A percentile compares a stretch with the other conserved stretches of the same genome.
Evolutionary conservation across 306 rosid genomes (phyloP).

Genomic region (Cicer pinnatifidum): DNA sequence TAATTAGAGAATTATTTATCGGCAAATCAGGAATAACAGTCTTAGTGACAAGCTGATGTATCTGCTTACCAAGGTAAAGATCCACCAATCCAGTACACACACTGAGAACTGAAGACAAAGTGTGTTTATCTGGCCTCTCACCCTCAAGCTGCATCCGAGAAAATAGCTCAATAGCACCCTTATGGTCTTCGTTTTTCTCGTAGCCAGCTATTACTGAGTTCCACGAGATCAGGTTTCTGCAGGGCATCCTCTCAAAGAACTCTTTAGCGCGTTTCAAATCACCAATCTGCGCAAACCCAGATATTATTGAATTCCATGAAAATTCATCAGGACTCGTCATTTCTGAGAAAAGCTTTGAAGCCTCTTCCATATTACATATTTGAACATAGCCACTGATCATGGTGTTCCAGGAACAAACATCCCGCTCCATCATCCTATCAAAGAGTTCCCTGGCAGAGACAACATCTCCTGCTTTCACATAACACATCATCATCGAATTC

Average conservation of each 20-base stretch:
- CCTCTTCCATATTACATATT: slow-evolving; percentile 53
- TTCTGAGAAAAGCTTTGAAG: slow-evolving; percentile 49
- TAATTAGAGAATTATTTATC: slow-evolving; percentile 55
- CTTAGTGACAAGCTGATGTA: slow-evolving; percentile 57
- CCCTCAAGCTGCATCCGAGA: slow-evolving; percentile 55
- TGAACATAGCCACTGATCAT: slow-evolving; percentile 58
- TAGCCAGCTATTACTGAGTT: slow-evolving; percentile 58
- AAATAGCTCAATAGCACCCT: slow-evolving; percentile 51
- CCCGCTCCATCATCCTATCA: slow-evolving; percentile 53
- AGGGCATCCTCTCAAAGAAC: slow-evolving; percentile 55
- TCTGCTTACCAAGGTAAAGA: slow-evolving; percentile 59
- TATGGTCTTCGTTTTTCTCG: slow-evolving; percentile 51
- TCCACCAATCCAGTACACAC: slow-evolving; percentile 56
- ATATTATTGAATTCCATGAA: slow-evolving; percentile 56
- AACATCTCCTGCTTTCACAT: slow-evolving; percentile 51
- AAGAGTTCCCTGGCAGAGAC: slow-evolving; percentile 55
- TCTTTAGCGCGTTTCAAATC: slow-evolving; percentile 43
- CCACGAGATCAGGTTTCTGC: slow-evolving; percentile 55
- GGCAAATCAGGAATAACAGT: slow-evolving; percentile 53
- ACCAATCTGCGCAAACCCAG: slow-evolving; percentile 54
- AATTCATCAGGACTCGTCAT: slow-evolving; percentile 53
- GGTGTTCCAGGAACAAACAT: slow-evolving; percentile 57
- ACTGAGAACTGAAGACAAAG: slow-evolving; percentile 54
- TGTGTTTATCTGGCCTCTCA: slow-evolving; percentile 57
- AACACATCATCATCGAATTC: slow-evolving; percentile 65